Evolutionary conservation across 352 stramenopile genomes (phyloP), one percentile per base, ranked within the genome.

Genomic region (Globisporangium takayamanum): DNA sequence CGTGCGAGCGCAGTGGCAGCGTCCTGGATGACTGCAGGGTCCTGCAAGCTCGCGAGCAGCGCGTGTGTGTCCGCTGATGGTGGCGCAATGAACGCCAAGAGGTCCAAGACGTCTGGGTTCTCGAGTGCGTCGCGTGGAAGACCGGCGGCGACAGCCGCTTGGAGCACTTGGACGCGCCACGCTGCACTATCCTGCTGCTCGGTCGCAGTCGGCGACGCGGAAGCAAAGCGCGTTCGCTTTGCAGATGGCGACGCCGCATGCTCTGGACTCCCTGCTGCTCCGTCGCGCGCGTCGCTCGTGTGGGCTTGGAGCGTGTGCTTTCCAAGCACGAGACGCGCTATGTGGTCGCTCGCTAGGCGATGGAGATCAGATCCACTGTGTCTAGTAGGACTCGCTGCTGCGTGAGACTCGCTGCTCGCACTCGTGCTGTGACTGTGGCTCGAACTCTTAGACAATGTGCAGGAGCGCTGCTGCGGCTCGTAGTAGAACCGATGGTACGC

Each of bases 91-190:
- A 66, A 47, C 12, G 51, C 62, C 46, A 88, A 42, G n/a, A 88
- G 51, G 20, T 76, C 53, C 25, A 73, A 67, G 42, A 88, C 77
- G 16, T 84, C 72, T 10, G 37, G 47, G 14, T 73, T 78, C 42
- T 79, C 59, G 39, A 88, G 73, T 4, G 61, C 62, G 2, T 68
- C 67, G 18, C 81, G 45, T 1, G 78, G 61, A 10, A 88, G 59
- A 1, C 71, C 73, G 2, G 71, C 62, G 3, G 61, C 60, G 20
- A 87, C 73, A 1, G 67, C 66, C 12, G 63, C 53, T 33, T 80
- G 69, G 49, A 85, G 46, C 10, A 83, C 30, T 20, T 47, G 46
- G 8, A 44, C 64, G 42, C 54, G 59, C 53, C n/a, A 64, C 30
- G 26, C 37, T 1, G 48, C 33, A 30, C 36, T 50, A 5, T 44